Evolutionary conservation across 768 basidiomycete genomes (phyloP), one percentile per base, ranked within the genome.

Genomic region (Vishniacozyma victoriae): DNA sequence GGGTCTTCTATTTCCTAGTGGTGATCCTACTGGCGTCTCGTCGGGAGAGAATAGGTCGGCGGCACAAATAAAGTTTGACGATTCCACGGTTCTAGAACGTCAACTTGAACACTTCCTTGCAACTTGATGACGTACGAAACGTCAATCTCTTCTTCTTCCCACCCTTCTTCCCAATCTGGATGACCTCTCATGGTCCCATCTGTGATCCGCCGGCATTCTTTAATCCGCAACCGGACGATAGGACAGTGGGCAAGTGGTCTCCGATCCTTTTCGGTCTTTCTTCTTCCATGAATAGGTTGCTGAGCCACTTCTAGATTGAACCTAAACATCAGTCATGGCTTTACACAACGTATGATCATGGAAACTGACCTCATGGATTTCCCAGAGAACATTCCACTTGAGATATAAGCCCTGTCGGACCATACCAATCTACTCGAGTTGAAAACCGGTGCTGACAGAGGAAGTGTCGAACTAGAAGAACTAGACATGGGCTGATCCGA

Each of bases 261-360:
- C 16, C 66, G 45, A 40, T 68, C 66, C 42, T 68, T 68, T 20
- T 68, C 66, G 6, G 60, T 64, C 41, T 62, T 64, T 16, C 62
- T 46, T 22, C 62, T 22, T 1, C 66, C 66, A 16, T 54, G 41
- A 20, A 64, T 41, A 11, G 66, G 66, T 44, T 62, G 52, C 41
- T 68, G 66, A 12, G 51, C 66, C 15, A 64, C 44, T 12, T 47
- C 46, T 3, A 64, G 48, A 5, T 33, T 44, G 48, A 60, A 58
- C 37, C 62, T 13, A 40, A 18, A 31, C 14, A 23, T 46, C 41
- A 36, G 29, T 24, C 27, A 25, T 37, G 48, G 40, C n/a, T n/a
- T n/a, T n/a, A n/a, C n/a, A n/a, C n/a, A n/a, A n/a, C n/a, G n/a
- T n/a, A n/a, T n/a, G n/a, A n/a, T n/a, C n/a, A n/a, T n/a, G n/a